phyloP scores from a whole-genome alignment of 768 basidiomycete genomes.

The Lactifluus subvellereus region DNA sequence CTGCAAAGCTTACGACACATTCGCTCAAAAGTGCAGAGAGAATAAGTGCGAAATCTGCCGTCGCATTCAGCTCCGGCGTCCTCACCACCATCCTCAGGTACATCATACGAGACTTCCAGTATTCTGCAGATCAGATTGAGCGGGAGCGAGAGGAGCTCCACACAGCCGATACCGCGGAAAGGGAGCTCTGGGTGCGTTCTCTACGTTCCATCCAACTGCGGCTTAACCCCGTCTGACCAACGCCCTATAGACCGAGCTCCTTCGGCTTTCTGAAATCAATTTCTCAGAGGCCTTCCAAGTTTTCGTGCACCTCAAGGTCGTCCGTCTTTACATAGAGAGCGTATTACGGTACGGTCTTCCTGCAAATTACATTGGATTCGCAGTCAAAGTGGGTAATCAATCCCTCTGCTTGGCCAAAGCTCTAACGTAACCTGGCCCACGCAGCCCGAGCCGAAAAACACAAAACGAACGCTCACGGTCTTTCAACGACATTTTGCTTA shows the following conservation, averaged over 20 bases:
- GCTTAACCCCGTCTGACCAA: constrained; percentile 5
- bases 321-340: constrained; percentile 90
- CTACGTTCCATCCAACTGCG: neutral
- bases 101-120: constrained; percentile 90
- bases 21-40: constrained; percentile 89
- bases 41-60: constrained; percentile 60
- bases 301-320: constrained; percentile 86
- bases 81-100: constrained; percentile 48
- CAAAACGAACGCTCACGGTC: constrained; percentile 68
- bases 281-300: constrained; percentile 97
- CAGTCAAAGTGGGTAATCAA: constrained; percentile 57
- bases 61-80: neutral
- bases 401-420: neutral
- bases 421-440: neutral
- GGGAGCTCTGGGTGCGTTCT: constrained; percentile 89
- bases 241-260: constrained; percentile 72
- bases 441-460: constrained; percentile 82
- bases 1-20: constrained; percentile 86
- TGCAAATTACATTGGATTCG: constrained; percentile 78
- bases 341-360: constrained; percentile 94
- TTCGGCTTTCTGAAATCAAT: constrained; percentile 86
- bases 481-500: constrained; percentile 79
- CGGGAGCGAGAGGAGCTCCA: constrained; percentile 80
- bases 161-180: constrained; percentile 78
- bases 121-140: constrained; percentile 71